Conservation (phyloP, 2,329 filamentous ascomycete species). For the Ophiosphaerella narmari region DNA sequence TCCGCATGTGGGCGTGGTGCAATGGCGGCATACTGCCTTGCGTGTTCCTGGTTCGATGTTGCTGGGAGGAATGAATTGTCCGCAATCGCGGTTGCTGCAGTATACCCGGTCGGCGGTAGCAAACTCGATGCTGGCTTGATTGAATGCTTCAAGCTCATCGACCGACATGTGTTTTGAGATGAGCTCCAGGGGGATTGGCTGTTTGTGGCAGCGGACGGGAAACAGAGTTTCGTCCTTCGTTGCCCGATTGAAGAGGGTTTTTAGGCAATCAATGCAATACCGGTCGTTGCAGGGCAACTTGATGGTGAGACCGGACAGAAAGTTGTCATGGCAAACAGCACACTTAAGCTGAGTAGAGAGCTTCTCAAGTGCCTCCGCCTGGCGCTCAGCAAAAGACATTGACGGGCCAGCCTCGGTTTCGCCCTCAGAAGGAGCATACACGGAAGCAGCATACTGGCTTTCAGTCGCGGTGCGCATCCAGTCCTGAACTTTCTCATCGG, state of each 20-base stretch:
- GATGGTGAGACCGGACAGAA: background rate
- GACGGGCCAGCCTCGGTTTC: constrained; percentile 22
- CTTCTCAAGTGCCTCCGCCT: constrained; percentile 15
- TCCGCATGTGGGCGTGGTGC: constrained; percentile 15
- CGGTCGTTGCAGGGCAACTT: constrained; percentile 11
- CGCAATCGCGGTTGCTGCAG: constrained; percentile 20
- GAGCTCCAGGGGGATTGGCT: too few species aligned
- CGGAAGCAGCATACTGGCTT: constrained; percentile 2
- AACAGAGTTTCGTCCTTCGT: constrained; percentile 11
- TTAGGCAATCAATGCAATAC: constrained; percentile 24
- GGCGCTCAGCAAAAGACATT: constrained; percentile 13
- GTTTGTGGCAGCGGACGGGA: too few species aligned
- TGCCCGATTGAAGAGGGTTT: constrained; percentile 20
- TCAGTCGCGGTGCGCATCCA: constrained; percentile 6
- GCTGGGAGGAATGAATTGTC: constrained; percentile 13
- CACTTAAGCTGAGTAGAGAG: constrained; percentile 14
- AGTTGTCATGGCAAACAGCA: constrained; percentile 11
- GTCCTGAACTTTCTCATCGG: background rate
- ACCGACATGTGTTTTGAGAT: too few species aligned
- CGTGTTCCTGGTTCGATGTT: constrained; percentile 9
- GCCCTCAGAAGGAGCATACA: constrained; percentile 13
- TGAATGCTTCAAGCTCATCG: too few species aligned
- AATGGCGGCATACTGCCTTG: constrained; percentile 12
- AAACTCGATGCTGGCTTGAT: too few species aligned
- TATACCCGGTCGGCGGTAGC: constrained; percentile 10